Evolutionary conservation across 148 eudicot species (phyloP).

Genomic region (Nepenthes mirabilis): DNA sequence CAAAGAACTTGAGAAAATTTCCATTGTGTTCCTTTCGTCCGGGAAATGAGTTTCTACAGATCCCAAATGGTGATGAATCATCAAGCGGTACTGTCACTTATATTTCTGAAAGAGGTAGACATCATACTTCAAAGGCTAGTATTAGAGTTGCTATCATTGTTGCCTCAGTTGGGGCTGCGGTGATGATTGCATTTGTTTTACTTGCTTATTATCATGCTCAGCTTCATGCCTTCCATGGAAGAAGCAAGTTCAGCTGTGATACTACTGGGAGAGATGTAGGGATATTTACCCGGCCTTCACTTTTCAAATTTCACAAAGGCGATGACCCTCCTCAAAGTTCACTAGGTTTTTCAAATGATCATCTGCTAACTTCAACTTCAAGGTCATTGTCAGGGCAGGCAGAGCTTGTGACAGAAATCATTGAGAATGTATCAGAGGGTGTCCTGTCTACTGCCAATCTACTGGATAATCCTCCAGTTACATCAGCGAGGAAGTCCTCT

Average conservation of each 20-base stretch:
- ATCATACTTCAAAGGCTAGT: slow-evolving; percentile 32
- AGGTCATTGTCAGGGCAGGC: slow-evolving; percentile 63
- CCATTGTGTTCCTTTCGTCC: slow-evolving; percentile 60
- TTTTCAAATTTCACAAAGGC: slow-evolving; percentile 42
- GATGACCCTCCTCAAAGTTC: slow-evolving; percentile 47
- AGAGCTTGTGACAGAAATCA: slow-evolving; percentile 44
- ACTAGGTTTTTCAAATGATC: slow-evolving; percentile 73
- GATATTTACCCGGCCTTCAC: slow-evolving; percentile 47
- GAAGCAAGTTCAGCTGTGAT: slow-evolving; percentile 38
- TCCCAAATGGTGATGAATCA: slow-evolving; percentile 14
- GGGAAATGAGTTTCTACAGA: slow-evolving; percentile 48
- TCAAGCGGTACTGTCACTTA: background rate
- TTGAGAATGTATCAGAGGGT: slow-evolving; percentile 35
- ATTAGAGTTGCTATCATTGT: slow-evolving; percentile 63
- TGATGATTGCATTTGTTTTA: slow-evolving; percentile 75
- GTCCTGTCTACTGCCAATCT: slow-evolving; percentile 20
- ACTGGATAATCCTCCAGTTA: slow-evolving; percentile 22
- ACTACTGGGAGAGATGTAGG: slow-evolving; percentile 49
- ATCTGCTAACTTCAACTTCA: slow-evolving; percentile 60
- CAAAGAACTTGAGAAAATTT: slow-evolving; percentile 46
- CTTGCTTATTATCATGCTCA: slow-evolving; percentile 63
- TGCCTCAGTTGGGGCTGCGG: slow-evolving; percentile 64
- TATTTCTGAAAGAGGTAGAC: slow-evolving; percentile 7
- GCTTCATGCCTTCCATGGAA: slow-evolving; percentile 39
- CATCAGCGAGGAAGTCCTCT: slow-evolving; percentile 63